Base-by-base conservation (phyloP, 177 flowering plant species). In the Vitis hybrid region DNA sequence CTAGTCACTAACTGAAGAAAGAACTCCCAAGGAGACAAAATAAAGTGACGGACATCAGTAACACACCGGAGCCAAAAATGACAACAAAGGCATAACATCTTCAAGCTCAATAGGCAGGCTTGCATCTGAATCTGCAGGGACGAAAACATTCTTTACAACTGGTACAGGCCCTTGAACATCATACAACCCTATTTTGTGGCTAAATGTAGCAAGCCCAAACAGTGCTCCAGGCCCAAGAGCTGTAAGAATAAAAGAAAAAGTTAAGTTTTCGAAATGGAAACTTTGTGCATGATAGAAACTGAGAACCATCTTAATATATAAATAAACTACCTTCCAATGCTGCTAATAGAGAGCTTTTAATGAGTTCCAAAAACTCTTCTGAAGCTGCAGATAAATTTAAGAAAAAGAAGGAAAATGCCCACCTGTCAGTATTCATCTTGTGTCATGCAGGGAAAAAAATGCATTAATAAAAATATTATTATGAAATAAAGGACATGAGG, bases 101-200 rank as follows among this genome's bases (percentile, higher is more conserved):
- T 89, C 97, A 75, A 96, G 97, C 71, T 87, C 93, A 69, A 93
- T 73, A 56, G 88, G 79, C 64, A 88, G 67, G 57, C 82, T 82
- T 13, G 78, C 87, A 70, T 92, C 93, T 40, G 78, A 27, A 65
- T 96, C 97, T 2, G 89, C 86, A 32, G 93, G 92, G 60, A 93
- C 84, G 70, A 96, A 93, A 58, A 92, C 84, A 79, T 93, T 93
- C 85, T 96, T 96, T 48, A 93, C 97, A 71, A 93, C 85, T 64
- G 98, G 97, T 70, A 96, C 80, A 71, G 99, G 97, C 21, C 99
- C 99, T 84, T 96, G 99, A 72, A 93, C 95, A 82, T 96, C 98
- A 84, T 93, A 96, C 63, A 96, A 77, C 35, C 98, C 99, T 69
- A 93, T 65, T 82, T 93, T 96, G 80, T 94, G 97, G 89, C 99